These are phyloP conservation scores for Entomortierella beljakovae DNA, from an alignment of 192 early-diverging fungal genomes.

Conservation along the genomic window DNA sequence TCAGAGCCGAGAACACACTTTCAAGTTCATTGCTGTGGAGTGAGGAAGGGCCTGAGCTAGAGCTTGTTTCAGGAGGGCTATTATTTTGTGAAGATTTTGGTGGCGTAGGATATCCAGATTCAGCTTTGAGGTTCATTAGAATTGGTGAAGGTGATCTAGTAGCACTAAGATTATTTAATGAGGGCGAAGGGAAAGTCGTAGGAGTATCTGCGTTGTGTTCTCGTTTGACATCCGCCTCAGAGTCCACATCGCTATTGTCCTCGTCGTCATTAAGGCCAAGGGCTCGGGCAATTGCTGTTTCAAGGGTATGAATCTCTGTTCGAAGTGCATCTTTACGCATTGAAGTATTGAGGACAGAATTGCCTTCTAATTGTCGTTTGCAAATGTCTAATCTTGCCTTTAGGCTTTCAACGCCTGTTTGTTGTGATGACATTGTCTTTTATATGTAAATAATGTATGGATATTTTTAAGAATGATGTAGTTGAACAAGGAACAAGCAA, in stretches of 20 bases:
- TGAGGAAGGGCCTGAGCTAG: not conserved
- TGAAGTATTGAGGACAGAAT: slow-evolving; percentile 31
- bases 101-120: slow-evolving; percentile 2
- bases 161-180: slow-evolving; percentile 8
- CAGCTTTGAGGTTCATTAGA: not conserved
- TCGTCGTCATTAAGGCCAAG: slow-evolving; percentile 33
- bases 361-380: slow-evolving; percentile 30
- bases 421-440: slow-evolving; percentile 1
- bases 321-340: slow-evolving; percentile 26
- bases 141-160: slow-evolving; percentile 15
- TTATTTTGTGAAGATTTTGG: not conserved
- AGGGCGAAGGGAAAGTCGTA: slow-evolving; percentile 11
- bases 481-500: not conserved
- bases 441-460: not conserved
- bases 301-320: slow-evolving; percentile 20
- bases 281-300: slow-evolving; percentile 13
- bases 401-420: slow-evolving; percentile 13
- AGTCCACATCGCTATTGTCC: not conserved
- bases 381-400: slow-evolving; percentile 30
- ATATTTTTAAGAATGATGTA: not conserved
- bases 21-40: not conserved
- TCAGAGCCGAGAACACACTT: slow-evolving; percentile 20
- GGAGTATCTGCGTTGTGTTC: not conserved
- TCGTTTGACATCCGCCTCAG: not conserved
- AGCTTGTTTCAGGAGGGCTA: not conserved